Conservation (phyloP, 1,139 yeast genomes). For the Dujonia santamariae region DNA sequence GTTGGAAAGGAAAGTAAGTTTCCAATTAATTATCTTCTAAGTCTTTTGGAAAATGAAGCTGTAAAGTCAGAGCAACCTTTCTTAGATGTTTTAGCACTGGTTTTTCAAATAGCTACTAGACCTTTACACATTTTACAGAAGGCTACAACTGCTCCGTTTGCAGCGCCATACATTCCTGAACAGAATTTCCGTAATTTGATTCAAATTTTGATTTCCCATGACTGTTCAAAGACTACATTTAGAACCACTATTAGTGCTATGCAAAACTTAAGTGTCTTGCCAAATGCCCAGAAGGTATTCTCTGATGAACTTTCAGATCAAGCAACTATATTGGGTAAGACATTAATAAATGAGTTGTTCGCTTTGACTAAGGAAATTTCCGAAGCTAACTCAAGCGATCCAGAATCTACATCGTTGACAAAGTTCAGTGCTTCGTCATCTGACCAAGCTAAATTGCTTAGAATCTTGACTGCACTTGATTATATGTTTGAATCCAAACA, state of each 20-base stretch:
- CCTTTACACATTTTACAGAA: conserved; percentile 53
- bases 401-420: conserved; percentile 53
- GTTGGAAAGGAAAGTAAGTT: conserved; percentile 47
- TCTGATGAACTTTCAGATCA: conserved; percentile 65
- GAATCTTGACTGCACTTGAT: conserved; percentile 87
- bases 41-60: conserved; percentile 57
- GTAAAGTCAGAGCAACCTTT: conserved; percentile 71
- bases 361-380: conserved; percentile 47
- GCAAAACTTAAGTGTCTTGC: conserved; percentile 68
- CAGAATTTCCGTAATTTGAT: conserved; percentile 62
- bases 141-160: conserved; percentile 28
- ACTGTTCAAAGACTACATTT: conserved; percentile 82
- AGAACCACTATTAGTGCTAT: conserved; percentile 81
- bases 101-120: conserved; percentile 73
- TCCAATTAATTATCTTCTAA: conserved; percentile 70
- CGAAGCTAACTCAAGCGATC: conserved; percentile 37
- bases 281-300: conserved; percentile 62
- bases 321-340: conserved; percentile 61
- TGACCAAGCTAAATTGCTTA: conserved; percentile 80
- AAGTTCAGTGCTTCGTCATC: conserved; percentile 81
- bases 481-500: conserved; percentile 60
- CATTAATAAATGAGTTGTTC: conserved; percentile 56
- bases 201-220: conserved; percentile 74
- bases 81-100: conserved; percentile 73
- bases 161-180: conserved; percentile 65